phyloP scores from a whole-genome alignment of 2,329 filamentous ascomycete genomes.

The Acephala macrosclerotiorum region DNA sequence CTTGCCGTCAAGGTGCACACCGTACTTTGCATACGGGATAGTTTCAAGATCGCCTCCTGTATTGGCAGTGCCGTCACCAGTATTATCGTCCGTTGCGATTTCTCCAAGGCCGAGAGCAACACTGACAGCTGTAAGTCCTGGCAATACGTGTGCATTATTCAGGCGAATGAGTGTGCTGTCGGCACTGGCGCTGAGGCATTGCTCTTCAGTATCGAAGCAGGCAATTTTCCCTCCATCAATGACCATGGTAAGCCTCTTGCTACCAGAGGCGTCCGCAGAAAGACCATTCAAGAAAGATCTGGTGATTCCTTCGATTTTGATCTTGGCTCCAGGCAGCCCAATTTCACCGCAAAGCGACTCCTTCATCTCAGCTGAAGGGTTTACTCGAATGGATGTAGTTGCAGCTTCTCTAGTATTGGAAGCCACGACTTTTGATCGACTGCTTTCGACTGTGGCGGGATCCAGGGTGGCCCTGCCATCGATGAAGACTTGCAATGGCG shows the following conservation, averaged over 20 bases:
- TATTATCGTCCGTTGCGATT: constrained; percentile 52
- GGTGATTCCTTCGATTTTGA: constrained; percentile 50
- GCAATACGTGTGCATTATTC: constrained; percentile 54
- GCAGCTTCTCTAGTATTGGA: constrained; percentile 2
- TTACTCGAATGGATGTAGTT: constrained; percentile 40
- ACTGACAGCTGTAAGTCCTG: constrained; percentile 58
- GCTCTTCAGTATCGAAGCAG: constrained; percentile 46
- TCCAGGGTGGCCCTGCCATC: constrained; percentile 51
- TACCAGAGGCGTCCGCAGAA: constrained; percentile 14
- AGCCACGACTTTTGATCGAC: constrained; percentile 29
- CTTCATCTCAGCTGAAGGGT: constrained; percentile 34
- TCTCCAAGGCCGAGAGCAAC: constrained; percentile 57
- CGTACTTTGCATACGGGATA: constrained; percentile 50
- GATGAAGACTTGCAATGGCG: constrained; percentile 55
- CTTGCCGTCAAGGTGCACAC: constrained; percentile 50
- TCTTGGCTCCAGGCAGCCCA: constrained; percentile 34
- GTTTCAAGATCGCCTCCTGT: constrained; percentile 42
- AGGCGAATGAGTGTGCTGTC: constrained; percentile 47
- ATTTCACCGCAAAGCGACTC: constrained; percentile 40
- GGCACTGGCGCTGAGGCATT: constrained; percentile 42
- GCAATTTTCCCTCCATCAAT: constrained; percentile 49
- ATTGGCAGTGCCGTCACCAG: constrained; percentile 54
- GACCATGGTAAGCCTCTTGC: constrained; percentile 47
- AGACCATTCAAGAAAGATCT: constrained; percentile 46
- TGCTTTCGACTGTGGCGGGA: constrained; percentile 43